These are phyloP conservation scores for Plantago elongata DNA, from an alignment of 257 asterid species.

Conservation along the genomic window DNA sequence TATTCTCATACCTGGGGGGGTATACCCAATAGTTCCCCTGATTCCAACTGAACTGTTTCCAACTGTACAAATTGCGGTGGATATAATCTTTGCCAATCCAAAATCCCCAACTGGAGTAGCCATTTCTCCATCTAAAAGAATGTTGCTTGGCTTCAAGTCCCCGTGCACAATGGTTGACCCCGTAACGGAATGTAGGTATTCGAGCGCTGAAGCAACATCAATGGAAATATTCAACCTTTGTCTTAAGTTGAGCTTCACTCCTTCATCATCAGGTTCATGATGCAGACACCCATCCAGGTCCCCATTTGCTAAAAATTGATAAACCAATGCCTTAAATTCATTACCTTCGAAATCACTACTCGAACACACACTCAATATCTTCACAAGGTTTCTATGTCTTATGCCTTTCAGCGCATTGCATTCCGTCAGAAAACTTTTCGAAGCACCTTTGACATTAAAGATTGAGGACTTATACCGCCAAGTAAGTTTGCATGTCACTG, in stretches of 20 bases:
- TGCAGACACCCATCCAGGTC: conserved; percentile 26
- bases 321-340: conserved; percentile 2
- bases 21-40: conserved; percentile 22
- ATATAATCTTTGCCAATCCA: conserved; percentile 29
- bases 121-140: conserved; percentile 27
- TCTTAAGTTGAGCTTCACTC: too few relatives aligned
- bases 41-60: conserved; percentile 15
- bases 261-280: not conserved
- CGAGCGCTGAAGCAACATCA: not conserved
- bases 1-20: conserved; percentile 23
- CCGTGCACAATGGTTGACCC: conserved; percentile 23
- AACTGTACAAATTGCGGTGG: not conserved
- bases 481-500: not conserved
- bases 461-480: conserved; percentile 23
- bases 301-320: conserved; percentile 26
- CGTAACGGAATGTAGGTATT: conserved; percentile 8
- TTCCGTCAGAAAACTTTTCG: conserved; percentile 26
- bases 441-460: conserved; percentile 19
- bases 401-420: conserved; percentile 19
- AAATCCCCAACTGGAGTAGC: conserved; percentile 28
- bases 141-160: conserved; percentile 29
- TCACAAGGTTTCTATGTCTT: conserved; percentile 25
- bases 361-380: conserved; percentile 25
- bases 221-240: too few relatives aligned
- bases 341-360: conserved; percentile 22